Evolutionary conservation across 805 yeast species (phyloP).

Genomic region (Torulaspora franciscae): DNA sequence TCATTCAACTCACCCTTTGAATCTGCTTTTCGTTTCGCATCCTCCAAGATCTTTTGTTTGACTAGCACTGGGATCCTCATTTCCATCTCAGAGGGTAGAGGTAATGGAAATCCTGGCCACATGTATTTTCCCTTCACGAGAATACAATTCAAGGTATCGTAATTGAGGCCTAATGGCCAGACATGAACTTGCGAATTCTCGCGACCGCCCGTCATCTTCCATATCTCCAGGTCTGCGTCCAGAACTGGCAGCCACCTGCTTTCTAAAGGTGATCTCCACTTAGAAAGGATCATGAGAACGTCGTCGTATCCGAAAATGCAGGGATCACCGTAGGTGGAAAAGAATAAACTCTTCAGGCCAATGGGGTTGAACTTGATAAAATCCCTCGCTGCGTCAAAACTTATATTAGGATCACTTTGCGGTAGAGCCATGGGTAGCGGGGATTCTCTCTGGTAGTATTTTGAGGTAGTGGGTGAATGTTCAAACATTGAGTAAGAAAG

Average conservation of each 20-base stretch:
- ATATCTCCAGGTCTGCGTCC: slow-evolving; percentile 46
- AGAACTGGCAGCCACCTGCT: slow-evolving; percentile 85
- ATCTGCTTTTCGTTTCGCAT: slow-evolving; percentile 30
- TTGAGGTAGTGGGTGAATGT: slow-evolving; percentile 24
- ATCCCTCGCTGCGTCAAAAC: slow-evolving; percentile 35
- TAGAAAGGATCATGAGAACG: slow-evolving; percentile 59
- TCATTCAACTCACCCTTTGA: slow-evolving; percentile 14
- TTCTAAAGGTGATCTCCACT: slow-evolving; percentile 74
- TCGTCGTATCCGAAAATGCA: slow-evolving; percentile 79
- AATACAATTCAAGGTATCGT: slow-evolving; percentile 67
- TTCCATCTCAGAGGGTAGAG: slow-evolving; percentile 75
- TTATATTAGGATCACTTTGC: slow-evolving; percentile 14
- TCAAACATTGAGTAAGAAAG: slow-evolving; percentile 30
- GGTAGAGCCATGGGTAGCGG: slow-evolving; percentile 41
- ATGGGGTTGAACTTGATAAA: slow-evolving; percentile 27
- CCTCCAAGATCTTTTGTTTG: slow-evolving; percentile 31
- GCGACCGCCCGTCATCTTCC: slow-evolving; percentile 48
- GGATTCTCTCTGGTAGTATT: slow-evolving; percentile 42
- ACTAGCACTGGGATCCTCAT: slow-evolving; percentile 57
- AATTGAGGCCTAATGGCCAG: slow-evolving; percentile 84
- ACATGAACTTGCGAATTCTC: slow-evolving; percentile 50
- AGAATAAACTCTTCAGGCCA: slow-evolving; percentile 64
- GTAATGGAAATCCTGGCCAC: slow-evolving; percentile 80
- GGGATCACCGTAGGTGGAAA: slow-evolving; percentile 87
- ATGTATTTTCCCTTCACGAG: slow-evolving; percentile 59